Base-by-base conservation (phyloP, 2,329 filamentous ascomycete species). In the Thielaviopsis populi region DNA sequence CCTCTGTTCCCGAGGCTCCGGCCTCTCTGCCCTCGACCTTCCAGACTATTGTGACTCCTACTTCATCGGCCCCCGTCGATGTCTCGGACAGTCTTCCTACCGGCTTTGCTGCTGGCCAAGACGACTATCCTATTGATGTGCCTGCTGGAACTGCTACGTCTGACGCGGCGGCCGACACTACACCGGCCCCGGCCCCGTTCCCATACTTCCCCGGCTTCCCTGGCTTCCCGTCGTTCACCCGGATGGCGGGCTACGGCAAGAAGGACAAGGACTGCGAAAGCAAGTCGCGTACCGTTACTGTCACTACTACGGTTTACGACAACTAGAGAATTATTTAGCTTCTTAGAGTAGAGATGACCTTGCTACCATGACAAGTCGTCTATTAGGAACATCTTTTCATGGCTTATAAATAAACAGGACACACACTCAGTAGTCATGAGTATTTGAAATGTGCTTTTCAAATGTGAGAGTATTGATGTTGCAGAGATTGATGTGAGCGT, bases 191-290 rank as follows among this genome's bases (percentile, higher is more conserved):
- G 19, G 24, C 59, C n/a, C 43, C 59, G 19, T 61, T 33, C 59
- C 43, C 59, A 4, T 19, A 46, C 41, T 33, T 43, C 41, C 33
- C 43, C 10, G 41, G 40, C 22, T 41, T 24, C 15, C 30, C 58
- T 30, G 58, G 8, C 19, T 43, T 69, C 2, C 62, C 59, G 2
- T 66, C 61, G 10, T 42, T 27, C 30, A 56, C 46, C n/a, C 10
- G 19, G 3, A 46, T 22, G 40, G 50, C 53, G 1, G 53, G 22
- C 3, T 50, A 24, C 24, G 46, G 46, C 37, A 41, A 62, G 19
- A 37, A 33, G 10, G 22, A 11, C 59, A 63, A 63, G 62, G 37
- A 53, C 42, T 63, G 53, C 53, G 24, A 43, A 5, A 17, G 10
- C 8, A 59, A n/a, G 13, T 13, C 53, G 24, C 50, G 48, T 10